Percentiles rank a stretch among this genome's conserved stretches.
Conservation (phyloP, 2,329 filamentous ascomycete species). For the Sordariomycetes sp. region DNA sequence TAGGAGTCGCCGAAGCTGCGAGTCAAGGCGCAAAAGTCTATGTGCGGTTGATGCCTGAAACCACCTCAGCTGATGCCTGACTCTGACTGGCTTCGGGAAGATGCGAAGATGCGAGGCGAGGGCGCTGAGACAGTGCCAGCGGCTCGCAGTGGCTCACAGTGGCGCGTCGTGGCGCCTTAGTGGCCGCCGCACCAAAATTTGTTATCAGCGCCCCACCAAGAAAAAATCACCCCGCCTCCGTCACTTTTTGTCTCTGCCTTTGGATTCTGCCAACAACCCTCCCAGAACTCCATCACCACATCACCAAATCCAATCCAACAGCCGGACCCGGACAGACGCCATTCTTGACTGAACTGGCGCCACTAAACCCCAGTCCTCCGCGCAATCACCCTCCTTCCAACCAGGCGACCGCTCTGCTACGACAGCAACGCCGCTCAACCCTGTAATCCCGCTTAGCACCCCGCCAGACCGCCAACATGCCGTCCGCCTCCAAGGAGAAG, state of each 20-base stretch:
- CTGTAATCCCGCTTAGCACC: constrained; percentile 3
- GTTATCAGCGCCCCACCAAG: constrained; percentile 24
- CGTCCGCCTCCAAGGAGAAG: constrained; percentile 63
- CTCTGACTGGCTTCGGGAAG: too few relatives aligned
- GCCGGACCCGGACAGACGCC: constrained; percentile 6
- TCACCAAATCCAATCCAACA: constrained; percentile 2
- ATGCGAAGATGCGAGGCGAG: too few relatives aligned
- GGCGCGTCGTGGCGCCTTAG: not conserved
- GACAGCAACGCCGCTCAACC: not conserved
- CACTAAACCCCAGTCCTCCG: not conserved
- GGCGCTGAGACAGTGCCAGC: too few relatives aligned
- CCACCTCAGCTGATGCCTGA: not conserved
- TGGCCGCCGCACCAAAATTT: constrained; percentile 13
- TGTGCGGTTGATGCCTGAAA: too few relatives aligned
- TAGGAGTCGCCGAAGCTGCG: too few relatives aligned
- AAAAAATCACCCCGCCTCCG: constrained; percentile 30
- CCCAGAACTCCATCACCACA: constrained; percentile 1
- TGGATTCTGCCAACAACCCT: not conserved
- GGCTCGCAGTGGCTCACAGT: not conserved
- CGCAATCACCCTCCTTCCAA: not conserved
- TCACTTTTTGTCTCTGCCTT: not conserved
- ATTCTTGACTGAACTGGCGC: constrained; percentile 2
- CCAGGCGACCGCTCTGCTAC: not conserved
- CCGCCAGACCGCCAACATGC: constrained; percentile 39
- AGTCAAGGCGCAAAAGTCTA: too few relatives aligned